Conservation (phyloP, 139 green algal species). For the Ulvella scutata region DNA sequence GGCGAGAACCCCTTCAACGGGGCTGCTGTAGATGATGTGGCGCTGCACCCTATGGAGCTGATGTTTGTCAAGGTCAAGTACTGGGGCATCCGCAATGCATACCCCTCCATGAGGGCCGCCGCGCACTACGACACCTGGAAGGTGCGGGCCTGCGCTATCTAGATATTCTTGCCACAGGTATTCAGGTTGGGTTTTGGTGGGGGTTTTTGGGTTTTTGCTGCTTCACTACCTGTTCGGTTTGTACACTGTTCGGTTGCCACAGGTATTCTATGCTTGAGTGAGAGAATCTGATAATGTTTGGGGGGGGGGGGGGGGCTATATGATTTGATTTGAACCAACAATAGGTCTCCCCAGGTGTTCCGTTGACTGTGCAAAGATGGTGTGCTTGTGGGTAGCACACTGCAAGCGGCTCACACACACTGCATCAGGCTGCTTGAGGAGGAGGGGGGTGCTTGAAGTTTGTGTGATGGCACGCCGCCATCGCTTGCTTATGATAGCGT, state of each 20-base stretch:
- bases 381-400: no score
- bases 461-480: no score
- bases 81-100: not conserved
- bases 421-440: no score
- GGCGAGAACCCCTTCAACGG: slow-evolving; percentile 3
- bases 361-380: no score
- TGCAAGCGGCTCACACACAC: no score
- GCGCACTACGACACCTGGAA: not conserved
- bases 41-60: slow-evolving; percentile 14
- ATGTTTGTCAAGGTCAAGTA: slow-evolving; percentile 13
- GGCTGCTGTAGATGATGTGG: slow-evolving; percentile 8
- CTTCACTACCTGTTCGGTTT: not conserved
- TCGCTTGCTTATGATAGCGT: no score
- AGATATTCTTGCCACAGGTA: not conserved
- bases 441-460: no score
- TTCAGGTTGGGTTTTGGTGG: not conserved
- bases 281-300: not conserved
- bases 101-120: not conserved
- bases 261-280: not conserved
- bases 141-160: not conserved
- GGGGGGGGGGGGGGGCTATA: not conserved
- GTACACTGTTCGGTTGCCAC: not conserved
- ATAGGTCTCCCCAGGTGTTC: no score
- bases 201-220: not conserved
- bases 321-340: not conserved